Evolutionary conservation across 2,329 filamentous ascomycete species (phyloP), one percentile per base, ranked within the genome.

Genomic region (Sphaerulina vaccinii): DNA sequence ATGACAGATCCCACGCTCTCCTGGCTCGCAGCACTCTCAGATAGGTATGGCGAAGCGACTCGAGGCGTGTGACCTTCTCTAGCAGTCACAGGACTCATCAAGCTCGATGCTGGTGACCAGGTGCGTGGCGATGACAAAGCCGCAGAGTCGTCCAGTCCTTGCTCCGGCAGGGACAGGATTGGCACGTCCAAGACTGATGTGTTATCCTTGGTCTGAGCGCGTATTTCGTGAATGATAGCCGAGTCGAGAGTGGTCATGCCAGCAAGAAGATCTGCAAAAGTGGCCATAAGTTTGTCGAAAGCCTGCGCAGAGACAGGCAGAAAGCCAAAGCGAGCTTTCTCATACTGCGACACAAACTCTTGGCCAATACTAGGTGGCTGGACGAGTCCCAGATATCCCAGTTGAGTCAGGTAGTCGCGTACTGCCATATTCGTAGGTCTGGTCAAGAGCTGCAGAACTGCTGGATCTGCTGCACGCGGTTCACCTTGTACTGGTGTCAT

Each of bases 281-380:
- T 77, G 51, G 84, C 80, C 90, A 96, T 96, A 23, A 96, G 75
- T 18, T 79, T 73, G 32, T 87, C 79, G 67, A 99, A 97, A 45
- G 86, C 79, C 0, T 71, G 64, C 60, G 91, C 86, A 2, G 82
- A 79, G 3, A 96, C 74, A 1, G 86, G 80, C 4, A 76, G 74
- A 0, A 80, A 81, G 1, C 88, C 91, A 72, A 95, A 99, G 35
- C 92, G 85, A 2, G 90, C 90, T 51, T 81, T 77, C 72, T 97
- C 93, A 71, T 96, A 99, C 16, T 82, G 74, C 1, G 78, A 71
- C 16, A 96, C 72, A 65, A 97, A 99, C 1, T 73, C 70, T 2
- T 74, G 65, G 13, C 75, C 73, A 18, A 80, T 61, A n/a, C 72
- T 67, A 11, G 72, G 57, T 68, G 82, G 67, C 59, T 77, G 60